phyloP scores from a whole-genome alignment of 768 basidiomycete genomes.

The Mycena crocata region DNA sequence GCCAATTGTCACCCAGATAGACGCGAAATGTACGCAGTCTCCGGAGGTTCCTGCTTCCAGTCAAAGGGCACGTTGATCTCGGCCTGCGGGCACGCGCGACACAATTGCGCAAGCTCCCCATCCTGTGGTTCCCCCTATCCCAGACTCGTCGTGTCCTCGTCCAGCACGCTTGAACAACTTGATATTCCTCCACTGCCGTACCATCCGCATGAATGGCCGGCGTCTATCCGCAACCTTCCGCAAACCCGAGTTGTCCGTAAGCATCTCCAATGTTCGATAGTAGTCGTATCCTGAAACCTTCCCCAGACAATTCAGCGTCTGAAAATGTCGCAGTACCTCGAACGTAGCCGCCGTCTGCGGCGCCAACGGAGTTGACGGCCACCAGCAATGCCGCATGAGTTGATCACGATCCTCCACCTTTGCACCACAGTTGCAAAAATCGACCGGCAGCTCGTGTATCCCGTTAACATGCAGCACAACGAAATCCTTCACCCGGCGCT shows the following conservation, averaged over 20 bases:
- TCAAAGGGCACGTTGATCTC: constrained; percentile 37
- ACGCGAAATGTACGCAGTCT: background rate
- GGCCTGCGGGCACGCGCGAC: constrained; percentile 41
- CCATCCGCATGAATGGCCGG: constrained; percentile 19
- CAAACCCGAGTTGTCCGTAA: background rate
- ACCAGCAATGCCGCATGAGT: constrained; percentile 44
- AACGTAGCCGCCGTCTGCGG: constrained; percentile 47
- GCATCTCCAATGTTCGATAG: background rate
- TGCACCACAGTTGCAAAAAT: constrained; percentile 44
- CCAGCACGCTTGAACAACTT: constrained; percentile 31
- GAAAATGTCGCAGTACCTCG: constrained; percentile 42
- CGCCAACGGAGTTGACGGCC: constrained; percentile 40
- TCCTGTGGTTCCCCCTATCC: background rate
- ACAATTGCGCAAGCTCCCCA: constrained; percentile 24
- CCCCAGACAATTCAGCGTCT: constrained; percentile 42
- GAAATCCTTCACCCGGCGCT: constrained; percentile 19
- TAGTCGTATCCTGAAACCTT: background rate
- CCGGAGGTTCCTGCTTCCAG: constrained; percentile 34
- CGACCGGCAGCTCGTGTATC: constrained; percentile 40
- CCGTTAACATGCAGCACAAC: constrained; percentile 39
- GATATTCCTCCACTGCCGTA: constrained; percentile 27
- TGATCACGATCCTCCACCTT: constrained; percentile 41
- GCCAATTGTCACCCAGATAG: background rate
- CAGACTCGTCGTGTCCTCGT: constrained; percentile 24
- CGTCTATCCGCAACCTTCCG: constrained; percentile 23